Conservation (phyloP, 495 filamentous ascomycete genomes). For the Podospora comata region DNA sequence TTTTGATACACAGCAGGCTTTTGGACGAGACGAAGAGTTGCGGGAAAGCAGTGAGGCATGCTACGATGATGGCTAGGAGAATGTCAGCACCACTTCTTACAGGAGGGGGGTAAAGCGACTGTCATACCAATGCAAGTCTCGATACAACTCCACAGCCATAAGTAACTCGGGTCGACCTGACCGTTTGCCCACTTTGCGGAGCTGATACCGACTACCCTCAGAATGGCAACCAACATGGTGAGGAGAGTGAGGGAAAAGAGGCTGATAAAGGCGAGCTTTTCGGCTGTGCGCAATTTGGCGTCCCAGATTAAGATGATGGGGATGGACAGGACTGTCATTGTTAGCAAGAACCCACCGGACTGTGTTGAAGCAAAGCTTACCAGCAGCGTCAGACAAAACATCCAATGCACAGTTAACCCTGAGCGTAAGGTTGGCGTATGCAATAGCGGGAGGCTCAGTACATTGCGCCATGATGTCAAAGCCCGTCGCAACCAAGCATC, state of each 20-base stretch:
- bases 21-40: conserved; percentile 1
- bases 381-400: not conserved
- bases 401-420: conserved; percentile 7
- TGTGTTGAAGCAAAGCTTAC: not conserved
- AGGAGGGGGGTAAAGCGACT: not conserved
- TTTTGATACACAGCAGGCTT: not conserved
- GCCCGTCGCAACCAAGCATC: not conserved
- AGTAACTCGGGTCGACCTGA: not conserved
- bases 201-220: conserved; percentile 4
- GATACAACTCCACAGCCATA: conserved; percentile 2
- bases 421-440: not conserved
- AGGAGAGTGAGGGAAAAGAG: conserved; percentile 3
- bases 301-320: conserved; percentile 8
- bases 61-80: not conserved
- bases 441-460: not conserved
- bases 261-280: conserved; percentile 3
- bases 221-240: conserved; percentile 4
- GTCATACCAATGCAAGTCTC: conserved; percentile 4
- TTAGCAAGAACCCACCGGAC: not conserved
- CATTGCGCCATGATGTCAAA: conserved; percentile 1
- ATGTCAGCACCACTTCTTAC: not conserved
- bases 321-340: not conserved
- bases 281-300: not conserved
- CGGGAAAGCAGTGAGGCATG: conserved; percentile 3
- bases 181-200: not conserved